Evolutionary conservation across 257 asterid species (phyloP).

Genomic region (Voacanga thouarsii): DNA sequence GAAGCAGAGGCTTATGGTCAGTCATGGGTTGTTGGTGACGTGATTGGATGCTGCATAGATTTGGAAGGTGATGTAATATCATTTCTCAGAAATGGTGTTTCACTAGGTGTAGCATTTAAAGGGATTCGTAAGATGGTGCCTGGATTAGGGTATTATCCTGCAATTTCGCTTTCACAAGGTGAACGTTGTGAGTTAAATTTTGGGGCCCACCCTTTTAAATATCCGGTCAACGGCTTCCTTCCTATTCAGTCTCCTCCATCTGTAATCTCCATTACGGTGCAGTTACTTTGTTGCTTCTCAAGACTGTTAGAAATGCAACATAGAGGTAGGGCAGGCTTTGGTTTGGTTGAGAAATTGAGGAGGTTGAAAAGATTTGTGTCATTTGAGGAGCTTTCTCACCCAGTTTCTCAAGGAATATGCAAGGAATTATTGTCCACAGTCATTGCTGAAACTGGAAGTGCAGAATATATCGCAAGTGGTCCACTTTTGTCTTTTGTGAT

Average conservation of each 20-base stretch:
- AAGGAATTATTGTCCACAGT: conserved; percentile 56
- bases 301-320: conserved; percentile 71
- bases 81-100: conserved; percentile 78
- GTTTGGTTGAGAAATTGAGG: conserved; percentile 67
- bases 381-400: conserved; percentile 57
- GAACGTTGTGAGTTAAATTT: conserved; percentile 92
- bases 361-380: conserved; percentile 80
- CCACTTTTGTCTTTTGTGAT: conserved; percentile 71
- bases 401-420: conserved; percentile 71
- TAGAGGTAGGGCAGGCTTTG: conserved; percentile 47
- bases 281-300: conserved; percentile 64
- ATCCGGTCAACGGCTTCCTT: conserved; percentile 71
- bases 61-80: conserved; percentile 68
- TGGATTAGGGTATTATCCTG: conserved; percentile 95
- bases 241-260: conserved; percentile 79
- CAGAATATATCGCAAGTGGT: conserved; percentile 67
- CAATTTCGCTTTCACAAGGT: conserved; percentile 92
- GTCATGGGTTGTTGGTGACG: conserved; percentile 94
- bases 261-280: conserved; percentile 36
- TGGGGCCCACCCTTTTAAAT: conserved; percentile 77
- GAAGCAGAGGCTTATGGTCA: conserved; percentile 81
- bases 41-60: conserved; percentile 93
- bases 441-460: conserved; percentile 45
- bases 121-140: conserved; percentile 94
- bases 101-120: conserved; percentile 86